phyloP scores from a whole-genome alignment of 805 yeast species.

The Barnettozyma sucrosica region DNA sequence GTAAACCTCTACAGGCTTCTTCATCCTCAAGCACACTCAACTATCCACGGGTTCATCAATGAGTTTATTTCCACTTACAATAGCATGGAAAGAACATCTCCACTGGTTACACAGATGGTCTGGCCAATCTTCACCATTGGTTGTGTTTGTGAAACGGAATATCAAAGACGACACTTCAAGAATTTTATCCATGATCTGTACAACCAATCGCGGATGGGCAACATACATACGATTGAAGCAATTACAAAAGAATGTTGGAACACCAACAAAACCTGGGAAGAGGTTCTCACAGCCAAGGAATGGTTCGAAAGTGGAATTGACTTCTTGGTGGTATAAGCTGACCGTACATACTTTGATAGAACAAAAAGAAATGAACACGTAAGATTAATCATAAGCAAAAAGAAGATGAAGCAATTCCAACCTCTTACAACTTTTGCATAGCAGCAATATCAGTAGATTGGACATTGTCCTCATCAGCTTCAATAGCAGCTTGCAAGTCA shows the following conservation, averaged over 20 bases:
- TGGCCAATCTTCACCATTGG: constrained; percentile 54
- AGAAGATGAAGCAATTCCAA: constrained; percentile 4
- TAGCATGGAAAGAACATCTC: constrained; percentile 39
- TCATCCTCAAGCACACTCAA: constrained; percentile 26
- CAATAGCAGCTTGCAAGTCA: constrained; percentile 69
- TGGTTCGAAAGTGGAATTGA: constrained; percentile 50
- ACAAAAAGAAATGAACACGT: constrained; percentile 8
- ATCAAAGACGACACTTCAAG: constrained; percentile 28
- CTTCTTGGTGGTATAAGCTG: constrained; percentile 29
- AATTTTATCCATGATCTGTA: constrained; percentile 38
- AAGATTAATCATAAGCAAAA: constrained; percentile 10
- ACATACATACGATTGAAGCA: constrained; percentile 37
- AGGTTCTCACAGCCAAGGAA: constrained; percentile 35
- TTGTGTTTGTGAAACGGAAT: constrained; percentile 34
- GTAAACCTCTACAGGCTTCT: constrained; percentile 30
- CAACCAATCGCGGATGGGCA: constrained; percentile 49
- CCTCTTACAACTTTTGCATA: constrained; percentile 88
- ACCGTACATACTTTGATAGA: not conserved
- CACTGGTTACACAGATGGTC: constrained; percentile 54
- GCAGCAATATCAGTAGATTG: constrained; percentile 99
- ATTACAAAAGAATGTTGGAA: constrained; percentile 43
- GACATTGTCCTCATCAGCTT: constrained; percentile 97
- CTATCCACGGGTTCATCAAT: constrained; percentile 29
- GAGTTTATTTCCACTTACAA: constrained; percentile 46
- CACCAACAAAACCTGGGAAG: constrained; percentile 37